Conservation (phyloP, 2,329 filamentous ascomycete species). For the Orbilia ellipsospora region DNA sequence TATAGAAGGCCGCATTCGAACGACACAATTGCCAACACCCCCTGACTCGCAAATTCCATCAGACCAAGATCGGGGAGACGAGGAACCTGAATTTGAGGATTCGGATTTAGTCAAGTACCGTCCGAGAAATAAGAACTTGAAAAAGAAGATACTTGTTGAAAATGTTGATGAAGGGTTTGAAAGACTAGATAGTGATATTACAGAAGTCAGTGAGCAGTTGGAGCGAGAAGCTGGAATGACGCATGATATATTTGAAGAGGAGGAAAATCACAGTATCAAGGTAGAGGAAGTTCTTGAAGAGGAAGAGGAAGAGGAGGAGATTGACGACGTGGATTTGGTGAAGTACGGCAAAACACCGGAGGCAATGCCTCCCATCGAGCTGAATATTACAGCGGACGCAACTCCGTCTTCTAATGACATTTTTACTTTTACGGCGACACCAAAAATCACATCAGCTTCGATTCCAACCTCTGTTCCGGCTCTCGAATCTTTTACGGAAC, state of each 20-base stretch:
- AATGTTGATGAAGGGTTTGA: conserved; percentile 3
- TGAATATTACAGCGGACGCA: not conserved
- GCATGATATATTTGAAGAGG: not conserved
- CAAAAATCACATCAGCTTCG: not conserved
- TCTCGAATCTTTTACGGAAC: not conserved
- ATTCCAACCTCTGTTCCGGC: not conserved
- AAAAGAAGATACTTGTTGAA: conserved; percentile 20
- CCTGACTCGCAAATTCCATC: conserved; percentile 43
- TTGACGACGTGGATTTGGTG: conserved; percentile 41
- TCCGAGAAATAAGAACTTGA: conserved; percentile 16
- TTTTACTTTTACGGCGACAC: not conserved
- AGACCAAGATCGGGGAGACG: conserved; percentile 23
- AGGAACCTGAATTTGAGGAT: not conserved
- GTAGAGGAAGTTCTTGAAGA: not conserved
- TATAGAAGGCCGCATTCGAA: not conserved
- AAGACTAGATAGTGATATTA: conserved; percentile 33
- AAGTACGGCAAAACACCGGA: not conserved
- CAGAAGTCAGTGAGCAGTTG: conserved; percentile 39
- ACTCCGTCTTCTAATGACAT: not conserved
- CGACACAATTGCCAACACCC: conserved; percentile 30
- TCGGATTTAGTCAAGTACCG: conserved; percentile 31
- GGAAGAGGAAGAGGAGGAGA: conserved; percentile 16
- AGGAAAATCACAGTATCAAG: not conserved
- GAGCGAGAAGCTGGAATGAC: conserved; percentile 41
- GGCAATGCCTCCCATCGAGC: not conserved